These are phyloP conservation scores for Intubia oerlemansii DNA, from an alignment of 2,329 filamentous ascomycete genomes.

Conservation along the genomic window DNA sequence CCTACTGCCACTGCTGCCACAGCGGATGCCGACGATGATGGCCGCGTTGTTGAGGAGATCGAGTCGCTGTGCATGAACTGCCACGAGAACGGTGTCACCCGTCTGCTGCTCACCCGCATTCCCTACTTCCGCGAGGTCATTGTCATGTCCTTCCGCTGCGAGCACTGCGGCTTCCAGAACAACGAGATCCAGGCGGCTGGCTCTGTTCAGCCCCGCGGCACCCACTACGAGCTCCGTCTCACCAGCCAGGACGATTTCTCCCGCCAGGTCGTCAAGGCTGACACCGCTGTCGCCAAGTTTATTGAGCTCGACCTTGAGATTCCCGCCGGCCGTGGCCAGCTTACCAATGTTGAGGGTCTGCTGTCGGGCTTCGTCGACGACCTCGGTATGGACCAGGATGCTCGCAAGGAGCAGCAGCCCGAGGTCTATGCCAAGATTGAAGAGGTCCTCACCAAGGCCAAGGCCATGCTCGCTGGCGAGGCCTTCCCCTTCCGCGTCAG, in stretches of 20 bases:
- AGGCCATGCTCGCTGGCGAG: constrained; percentile 56
- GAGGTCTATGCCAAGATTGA: constrained; percentile 63
- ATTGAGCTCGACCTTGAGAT: constrained; percentile 89
- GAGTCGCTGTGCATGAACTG: constrained; percentile 80
- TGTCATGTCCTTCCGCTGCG: constrained; percentile 89
- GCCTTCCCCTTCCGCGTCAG: constrained; percentile 74
- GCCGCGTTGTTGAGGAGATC: constrained; percentile 40
- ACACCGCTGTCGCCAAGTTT: constrained; percentile 66
- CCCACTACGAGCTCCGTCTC: constrained; percentile 63
- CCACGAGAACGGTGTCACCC: constrained; percentile 61
- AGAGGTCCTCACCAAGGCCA: constrained; percentile 50
- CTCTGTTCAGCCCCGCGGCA: constrained; percentile 74
- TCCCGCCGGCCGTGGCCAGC: constrained; percentile 70
- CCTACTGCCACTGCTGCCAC: constrained; percentile 8
- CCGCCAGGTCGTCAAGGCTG: constrained; percentile 80
- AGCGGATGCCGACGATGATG: constrained; percentile 21
- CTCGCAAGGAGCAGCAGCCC: constrained; percentile 54
- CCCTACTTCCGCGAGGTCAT: constrained; percentile 97
- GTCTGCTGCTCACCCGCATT: constrained; percentile 74
- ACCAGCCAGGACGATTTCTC: constrained; percentile 54
- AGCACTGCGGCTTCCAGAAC: constrained; percentile 74
- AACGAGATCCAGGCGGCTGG: constrained; percentile 88
- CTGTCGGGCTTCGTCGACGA: constrained; percentile 60
- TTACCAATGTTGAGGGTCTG: constrained; percentile 85
- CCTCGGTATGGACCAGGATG: constrained; percentile 61